Evolutionary conservation across 208 protist genomes (phyloP), one percentile per base, ranked within the genome.

Genomic region (Leptomonas pyrrhocoris): DNA sequence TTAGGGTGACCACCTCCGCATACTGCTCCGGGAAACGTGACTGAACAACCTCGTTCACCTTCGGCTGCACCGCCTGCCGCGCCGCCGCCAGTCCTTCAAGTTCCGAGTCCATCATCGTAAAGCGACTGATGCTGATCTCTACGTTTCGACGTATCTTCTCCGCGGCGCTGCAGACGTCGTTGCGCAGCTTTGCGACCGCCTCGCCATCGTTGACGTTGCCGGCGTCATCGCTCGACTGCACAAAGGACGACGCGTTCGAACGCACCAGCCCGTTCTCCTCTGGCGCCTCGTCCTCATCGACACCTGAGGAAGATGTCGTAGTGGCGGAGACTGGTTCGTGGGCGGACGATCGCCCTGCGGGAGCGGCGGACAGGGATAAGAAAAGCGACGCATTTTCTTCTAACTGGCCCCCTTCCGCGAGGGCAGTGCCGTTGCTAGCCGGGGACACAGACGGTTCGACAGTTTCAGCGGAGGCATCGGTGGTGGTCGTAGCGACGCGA

Each of bases 1-100:
- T 94, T 21, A 97, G 64, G 8, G 73, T 75, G 15, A 95, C 45
- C 16, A 86, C 70, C 18, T 74, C 66, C 30, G 59, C 56, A 55
- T 73, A 57, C 45, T 36, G 34, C 40, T 72, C 57, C 2, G 46
- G 65, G 6, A 49, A 13, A 1, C 56, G 51, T 7, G 69, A 74
- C 34, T 71, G 62, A 1, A 63, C 28, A 19, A 71, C 59, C 18
- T 80, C 76, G 21, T 69, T 63, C 34, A 70, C 40, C 43, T 68
- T 68, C n/a, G 67, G 63, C 63, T 74, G 51, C 38, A 46, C 30
- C 6, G 45, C 48, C 13, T 76, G 60, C 38, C 56, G 70, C 60
- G 72, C 67, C 27, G 42, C 31, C 19, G 70, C 16, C 13, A 79
- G 57, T 2, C 53, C 53, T 18, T 79, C 61, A 18, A 81, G 48